Evolutionary conservation across 83 land plant species (phyloP).

Genomic region (Diphasiastrum complanatum): DNA sequence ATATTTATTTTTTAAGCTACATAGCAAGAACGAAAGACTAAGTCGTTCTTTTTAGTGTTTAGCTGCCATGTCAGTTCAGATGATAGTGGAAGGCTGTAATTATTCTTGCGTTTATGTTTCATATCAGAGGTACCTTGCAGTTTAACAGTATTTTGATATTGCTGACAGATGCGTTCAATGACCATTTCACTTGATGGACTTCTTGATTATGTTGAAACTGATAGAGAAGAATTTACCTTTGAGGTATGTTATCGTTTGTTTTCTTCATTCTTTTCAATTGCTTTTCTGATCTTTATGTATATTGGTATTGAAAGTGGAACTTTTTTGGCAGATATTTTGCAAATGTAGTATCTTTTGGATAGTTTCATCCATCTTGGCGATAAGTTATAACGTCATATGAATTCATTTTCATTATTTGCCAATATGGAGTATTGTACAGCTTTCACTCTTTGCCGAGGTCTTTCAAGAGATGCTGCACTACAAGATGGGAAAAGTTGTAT

Average conservation of each 20-base stretch:
- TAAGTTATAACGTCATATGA: background rate
- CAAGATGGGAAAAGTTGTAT: slow-evolving; percentile 66
- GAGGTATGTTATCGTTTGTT: slow-evolving; percentile 56
- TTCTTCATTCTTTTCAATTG: slow-evolving; percentile 2
- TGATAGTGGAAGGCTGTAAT: no score
- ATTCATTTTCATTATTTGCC: background rate
- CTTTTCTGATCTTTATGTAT: background rate
- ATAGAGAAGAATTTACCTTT: slow-evolving; percentile 81
- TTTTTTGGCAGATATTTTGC: background rate
- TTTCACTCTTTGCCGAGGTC: slow-evolving; percentile 80
- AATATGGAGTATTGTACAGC: slow-evolving; percentile 36
- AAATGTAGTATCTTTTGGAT: background rate
- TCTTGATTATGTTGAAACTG: slow-evolving; percentile 80
- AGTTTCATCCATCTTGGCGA: background rate
- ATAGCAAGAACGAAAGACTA: no score
- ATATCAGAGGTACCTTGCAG: slow-evolving; percentile 4
- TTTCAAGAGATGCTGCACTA: slow-evolving; percentile 87
- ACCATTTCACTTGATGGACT: slow-evolving; percentile 87
- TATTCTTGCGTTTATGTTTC: no score
- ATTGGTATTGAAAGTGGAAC: background rate
- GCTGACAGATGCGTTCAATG: slow-evolving; percentile 73
- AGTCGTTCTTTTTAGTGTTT: no score
- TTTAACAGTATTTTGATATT: background rate
- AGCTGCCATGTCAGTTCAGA: no score
- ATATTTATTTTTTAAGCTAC: no score